These are phyloP conservation scores for Phytopythium mirpurense DNA, from an alignment of 352 stramenopile species.

Conservation along the genomic window DNA sequence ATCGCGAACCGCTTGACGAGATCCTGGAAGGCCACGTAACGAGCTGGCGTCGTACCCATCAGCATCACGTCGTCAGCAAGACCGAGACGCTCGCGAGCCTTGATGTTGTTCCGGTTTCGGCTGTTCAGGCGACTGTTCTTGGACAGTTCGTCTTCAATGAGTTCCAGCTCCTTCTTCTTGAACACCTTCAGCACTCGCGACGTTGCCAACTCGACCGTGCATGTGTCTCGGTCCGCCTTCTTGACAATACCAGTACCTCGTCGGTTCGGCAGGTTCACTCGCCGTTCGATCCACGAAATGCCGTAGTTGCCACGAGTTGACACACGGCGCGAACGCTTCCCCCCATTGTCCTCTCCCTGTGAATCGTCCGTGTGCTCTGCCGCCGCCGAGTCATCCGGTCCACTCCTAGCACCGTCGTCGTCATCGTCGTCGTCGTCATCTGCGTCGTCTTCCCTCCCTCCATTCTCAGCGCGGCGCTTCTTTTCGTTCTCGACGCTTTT, in stretches of 20 bases:
- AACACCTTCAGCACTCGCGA: constrained; percentile 78
- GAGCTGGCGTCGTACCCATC: constrained; percentile 77
- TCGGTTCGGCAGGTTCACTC: constrained; percentile 73
- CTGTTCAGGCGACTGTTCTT: constrained; percentile 51
- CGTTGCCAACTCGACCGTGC: constrained; percentile 69
- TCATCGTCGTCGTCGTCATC: constrained; percentile 65
- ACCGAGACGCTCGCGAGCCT: constrained; percentile 66
- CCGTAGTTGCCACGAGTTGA: constrained; percentile 79
- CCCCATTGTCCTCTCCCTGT: constrained; percentile 65
- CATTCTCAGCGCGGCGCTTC: constrained; percentile 37
- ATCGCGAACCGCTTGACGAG: constrained; percentile 82
- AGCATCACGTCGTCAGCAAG: constrained; percentile 68
- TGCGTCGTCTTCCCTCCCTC: constrained; percentile 25
- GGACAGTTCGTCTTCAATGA: constrained; percentile 51
- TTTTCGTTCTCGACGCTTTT: constrained; percentile 59
- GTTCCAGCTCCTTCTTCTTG: constrained; percentile 84
- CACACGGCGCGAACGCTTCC: constrained; percentile 59
- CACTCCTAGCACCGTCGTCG: constrained; percentile 37
- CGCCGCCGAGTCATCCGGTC: constrained; percentile 37
- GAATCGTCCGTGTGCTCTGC: constrained; percentile 72
- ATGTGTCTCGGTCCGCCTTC: constrained; percentile 78
- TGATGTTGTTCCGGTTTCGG: constrained; percentile 64
- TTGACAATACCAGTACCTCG: constrained; percentile 80
- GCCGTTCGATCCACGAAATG: constrained; percentile 85
- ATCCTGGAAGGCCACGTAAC: constrained; percentile 81